A percentile compares a stretch with the other conserved stretches of the same genome.
These are phyloP conservation scores for Endocalyx cinctus DNA, from an alignment of 2,329 filamentous ascomycete species.

Conservation along the genomic window DNA sequence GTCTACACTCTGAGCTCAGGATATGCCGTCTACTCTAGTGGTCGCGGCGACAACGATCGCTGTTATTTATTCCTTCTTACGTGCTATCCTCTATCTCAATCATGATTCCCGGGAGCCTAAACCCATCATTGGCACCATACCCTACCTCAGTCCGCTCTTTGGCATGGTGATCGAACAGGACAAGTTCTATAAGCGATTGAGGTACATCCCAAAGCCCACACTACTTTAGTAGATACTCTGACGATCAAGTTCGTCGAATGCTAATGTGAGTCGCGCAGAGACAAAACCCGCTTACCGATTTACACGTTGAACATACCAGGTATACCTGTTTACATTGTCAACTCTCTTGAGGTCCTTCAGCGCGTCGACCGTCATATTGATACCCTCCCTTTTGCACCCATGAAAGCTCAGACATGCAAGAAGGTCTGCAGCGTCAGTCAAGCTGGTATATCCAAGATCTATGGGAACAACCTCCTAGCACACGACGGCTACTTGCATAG, in stretches of 20 bases:
- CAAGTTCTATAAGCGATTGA: constrained; percentile 6
- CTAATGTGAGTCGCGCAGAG: no score
- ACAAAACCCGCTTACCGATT: constrained; percentile 5
- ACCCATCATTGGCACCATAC: constrained; percentile 5
- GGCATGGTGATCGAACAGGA: constrained; percentile 6
- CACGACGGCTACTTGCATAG: constrained; percentile 8
- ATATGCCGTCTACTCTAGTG: background rate
- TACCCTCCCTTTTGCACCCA: constrained; percentile 7
- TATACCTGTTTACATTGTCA: constrained; percentile 7
- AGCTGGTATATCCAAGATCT: constrained; percentile 6
- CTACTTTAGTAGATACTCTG: constrained; percentile 1
- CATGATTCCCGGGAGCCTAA: constrained; percentile 6
- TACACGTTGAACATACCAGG: constrained; percentile 7
- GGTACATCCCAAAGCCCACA: constrained; percentile 5
- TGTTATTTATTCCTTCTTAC: constrained; percentile 7
- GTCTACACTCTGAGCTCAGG: background rate
- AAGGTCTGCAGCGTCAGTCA: constrained; percentile 6
- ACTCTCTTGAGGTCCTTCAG: constrained; percentile 5
- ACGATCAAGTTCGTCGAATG: background rate
- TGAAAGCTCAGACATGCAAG: constrained; percentile 5
- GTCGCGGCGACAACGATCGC: background rate
- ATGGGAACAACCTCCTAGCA: constrained; percentile 4
- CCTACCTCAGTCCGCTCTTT: constrained; percentile 6
- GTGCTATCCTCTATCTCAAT: background rate
- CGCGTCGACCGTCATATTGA: constrained; percentile 9